phyloP scores from a whole-genome alignment of 345 rosid genomes.

The Pistacia vera region DNA sequence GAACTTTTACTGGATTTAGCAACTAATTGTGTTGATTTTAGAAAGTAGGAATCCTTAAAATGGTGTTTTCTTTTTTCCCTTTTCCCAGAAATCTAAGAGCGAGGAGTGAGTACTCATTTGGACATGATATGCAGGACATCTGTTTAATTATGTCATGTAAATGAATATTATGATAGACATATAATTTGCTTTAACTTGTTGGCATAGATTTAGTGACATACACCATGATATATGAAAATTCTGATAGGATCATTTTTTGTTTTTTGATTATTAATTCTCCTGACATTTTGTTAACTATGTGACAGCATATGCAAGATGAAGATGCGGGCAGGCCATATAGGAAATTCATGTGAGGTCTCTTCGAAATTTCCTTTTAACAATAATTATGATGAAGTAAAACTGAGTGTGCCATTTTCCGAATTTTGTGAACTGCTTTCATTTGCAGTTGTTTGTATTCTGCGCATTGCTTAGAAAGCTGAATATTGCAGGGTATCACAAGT shows the following conservation, averaged over 20 bases:
- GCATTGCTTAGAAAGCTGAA: constrained; percentile 3
- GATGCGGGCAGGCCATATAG: constrained; percentile 84
- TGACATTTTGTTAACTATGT: constrained; percentile 1
- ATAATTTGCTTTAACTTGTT: background rate
- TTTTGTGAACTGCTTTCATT: background rate
- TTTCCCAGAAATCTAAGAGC: background rate
- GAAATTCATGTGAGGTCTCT: constrained; percentile 62
- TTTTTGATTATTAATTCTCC: background rate
- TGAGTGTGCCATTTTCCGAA: background rate
- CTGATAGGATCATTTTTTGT: background rate
- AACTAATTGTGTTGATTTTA: background rate
- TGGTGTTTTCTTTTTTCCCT: background rate
- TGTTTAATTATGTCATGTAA: background rate
- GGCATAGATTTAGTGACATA: background rate
- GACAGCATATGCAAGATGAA: constrained; percentile 93
- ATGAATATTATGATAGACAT: background rate
- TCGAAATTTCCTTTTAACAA: constrained; percentile 7
- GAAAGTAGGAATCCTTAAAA: background rate
- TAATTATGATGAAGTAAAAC: constrained; percentile 16
- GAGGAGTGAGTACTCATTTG: background rate
- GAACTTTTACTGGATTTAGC: background rate
- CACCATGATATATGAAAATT: background rate
- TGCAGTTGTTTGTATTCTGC: constrained; percentile 8
- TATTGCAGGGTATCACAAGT: background rate
- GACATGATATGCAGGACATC: background rate